Base-by-base conservation (phyloP, 176 grass and related monocot species). In the Carex parvula region DNA sequence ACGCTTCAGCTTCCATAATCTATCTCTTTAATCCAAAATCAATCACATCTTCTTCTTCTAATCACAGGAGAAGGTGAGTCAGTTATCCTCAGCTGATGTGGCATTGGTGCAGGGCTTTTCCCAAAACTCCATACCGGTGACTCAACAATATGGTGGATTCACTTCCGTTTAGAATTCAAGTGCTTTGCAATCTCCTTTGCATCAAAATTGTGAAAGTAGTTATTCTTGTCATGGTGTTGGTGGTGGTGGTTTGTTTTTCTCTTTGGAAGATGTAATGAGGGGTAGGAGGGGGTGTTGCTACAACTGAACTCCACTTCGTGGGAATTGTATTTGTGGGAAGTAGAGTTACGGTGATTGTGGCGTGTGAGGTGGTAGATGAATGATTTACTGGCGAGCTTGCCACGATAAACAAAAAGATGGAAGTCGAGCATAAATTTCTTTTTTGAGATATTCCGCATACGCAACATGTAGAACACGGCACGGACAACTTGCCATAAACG, bases 281-380 rank as follows among this genome's bases (percentile, higher is more conserved):
- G 76, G 89, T 89, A 86, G 3, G 92, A 86, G 3, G 95, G 90
- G 37, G 96, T 99, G 89, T 95, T 91, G 83, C 93, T 93, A 86
- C 96, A 95, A 89, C 91, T 95, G 86, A 99, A 99, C 91, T 99
- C 89, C 61, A 98, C 96, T 81, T 98, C 96, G 8, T 10, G 84
- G 60, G 37, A 78, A 75, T 14, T 78, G 73, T 24, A 16, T 13
- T 56, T 77, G 63, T 20, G 71, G 75, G 86, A 52, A 30, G 86
- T 84, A 85, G 3, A 87, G 74, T 87, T 76, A 15, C 87, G 39
- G 83, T 93, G 85, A 30, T 75, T 64, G 52, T 89, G 81, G 71
- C 80, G 53, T 44, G 17, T 85, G 64, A 95, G 80, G 48, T 95
- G 85, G 53, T 88, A 85, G 63, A 88, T 76, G 71, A 99, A 86